Evolutionary conservation across 495 filamentous ascomycete species (phyloP).

Genomic region (Amniculicola lignicola): DNA sequence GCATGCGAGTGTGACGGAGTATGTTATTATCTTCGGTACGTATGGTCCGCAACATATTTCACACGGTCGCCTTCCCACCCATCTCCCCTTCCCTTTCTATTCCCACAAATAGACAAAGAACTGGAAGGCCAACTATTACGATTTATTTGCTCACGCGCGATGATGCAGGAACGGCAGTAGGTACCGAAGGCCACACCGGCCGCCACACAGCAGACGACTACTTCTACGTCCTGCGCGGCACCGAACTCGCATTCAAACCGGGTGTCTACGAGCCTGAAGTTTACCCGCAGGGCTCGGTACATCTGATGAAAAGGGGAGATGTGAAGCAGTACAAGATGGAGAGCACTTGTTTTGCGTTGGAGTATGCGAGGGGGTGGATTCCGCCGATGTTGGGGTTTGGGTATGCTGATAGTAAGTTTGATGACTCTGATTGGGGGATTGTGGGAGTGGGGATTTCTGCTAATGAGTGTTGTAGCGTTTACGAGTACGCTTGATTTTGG

Average conservation of each 20-base stretch:
- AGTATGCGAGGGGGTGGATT: constrained; percentile 88
- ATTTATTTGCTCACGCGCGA: too few species aligned
- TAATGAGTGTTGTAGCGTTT: constrained; percentile 8
- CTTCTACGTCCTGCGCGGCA: constrained; percentile 81
- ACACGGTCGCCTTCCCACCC: too few species aligned
- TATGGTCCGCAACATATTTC: too few species aligned
- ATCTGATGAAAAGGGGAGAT: constrained; percentile 70
- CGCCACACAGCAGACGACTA: constrained; percentile 88
- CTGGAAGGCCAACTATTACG: too few species aligned
- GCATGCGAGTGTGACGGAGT: constrained; percentile 56
- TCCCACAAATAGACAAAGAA: too few species aligned
- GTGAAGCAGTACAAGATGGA: constrained; percentile 88
- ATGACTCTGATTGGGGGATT: background rate
- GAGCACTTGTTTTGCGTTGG: constrained; percentile 75
- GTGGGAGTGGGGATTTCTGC: background rate
- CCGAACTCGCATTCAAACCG: constrained; percentile 68
- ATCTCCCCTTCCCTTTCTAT: too few species aligned
- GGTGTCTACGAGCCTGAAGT: constrained; percentile 62
- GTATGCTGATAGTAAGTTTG: constrained; percentile 62
- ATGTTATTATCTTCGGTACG: constrained; percentile 30
- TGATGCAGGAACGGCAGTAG: constrained; percentile 79
- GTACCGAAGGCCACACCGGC: constrained; percentile 82
- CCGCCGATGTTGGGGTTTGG: constrained; percentile 87
- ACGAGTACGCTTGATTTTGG: constrained; percentile 58
- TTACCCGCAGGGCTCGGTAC: constrained; percentile 71